phyloP scores from a whole-genome alignment of 1,284 basidiomycete species.

The Moesziomyces parantarcticus region DNA sequence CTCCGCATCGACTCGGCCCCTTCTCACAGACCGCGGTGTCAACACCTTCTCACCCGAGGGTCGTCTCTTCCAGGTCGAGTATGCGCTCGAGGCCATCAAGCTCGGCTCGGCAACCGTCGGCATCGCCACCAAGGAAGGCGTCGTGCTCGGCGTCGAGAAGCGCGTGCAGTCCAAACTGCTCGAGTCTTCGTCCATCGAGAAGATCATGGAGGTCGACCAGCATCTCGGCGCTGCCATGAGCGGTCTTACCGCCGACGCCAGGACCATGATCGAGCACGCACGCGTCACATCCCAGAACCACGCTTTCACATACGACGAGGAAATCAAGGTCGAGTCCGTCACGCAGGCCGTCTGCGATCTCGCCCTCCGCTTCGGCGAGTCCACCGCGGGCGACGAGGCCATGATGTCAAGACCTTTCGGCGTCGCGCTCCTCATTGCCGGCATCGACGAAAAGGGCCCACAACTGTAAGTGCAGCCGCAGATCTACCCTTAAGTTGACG shows the following conservation, averaged over 20 bases:
- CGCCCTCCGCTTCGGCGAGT: conserved; percentile 96
- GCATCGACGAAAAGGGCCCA: conserved; percentile 93
- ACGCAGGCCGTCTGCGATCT: conserved; percentile 99
- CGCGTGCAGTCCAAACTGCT: conserved; percentile 96
- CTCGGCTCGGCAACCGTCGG: conserved; percentile 96
- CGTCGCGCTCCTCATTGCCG: conserved; percentile 95
- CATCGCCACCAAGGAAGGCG: conserved; percentile 77
- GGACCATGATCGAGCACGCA: conserved; percentile 99
- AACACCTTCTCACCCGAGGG: conserved; percentile 99
- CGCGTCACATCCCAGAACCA: conserved; percentile 92
- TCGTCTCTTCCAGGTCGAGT: conserved; percentile 93
- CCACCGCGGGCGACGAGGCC: conserved; percentile 92
- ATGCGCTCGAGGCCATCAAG: conserved; percentile 79
- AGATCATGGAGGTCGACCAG: conserved; percentile 99
- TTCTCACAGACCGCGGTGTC: conserved; percentile 84
- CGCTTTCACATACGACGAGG: conserved; percentile 95
- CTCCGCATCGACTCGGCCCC: neutral
- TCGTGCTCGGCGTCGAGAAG: conserved; percentile 96
- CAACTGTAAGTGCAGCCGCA: conserved; percentile 73
- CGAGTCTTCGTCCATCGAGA: conserved; percentile 95
- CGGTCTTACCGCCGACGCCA: conserved; percentile 94
- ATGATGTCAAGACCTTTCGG: conserved; percentile 95
- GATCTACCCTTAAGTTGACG: neutral
- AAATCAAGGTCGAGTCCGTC: conserved; percentile 82
- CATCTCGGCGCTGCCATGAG: conserved; percentile 99